Percentiles rank a stretch among this genome's conserved stretches.
Conservation (phyloP, 176 grass and related monocot genomes). For the Phragmites australis region DNA sequence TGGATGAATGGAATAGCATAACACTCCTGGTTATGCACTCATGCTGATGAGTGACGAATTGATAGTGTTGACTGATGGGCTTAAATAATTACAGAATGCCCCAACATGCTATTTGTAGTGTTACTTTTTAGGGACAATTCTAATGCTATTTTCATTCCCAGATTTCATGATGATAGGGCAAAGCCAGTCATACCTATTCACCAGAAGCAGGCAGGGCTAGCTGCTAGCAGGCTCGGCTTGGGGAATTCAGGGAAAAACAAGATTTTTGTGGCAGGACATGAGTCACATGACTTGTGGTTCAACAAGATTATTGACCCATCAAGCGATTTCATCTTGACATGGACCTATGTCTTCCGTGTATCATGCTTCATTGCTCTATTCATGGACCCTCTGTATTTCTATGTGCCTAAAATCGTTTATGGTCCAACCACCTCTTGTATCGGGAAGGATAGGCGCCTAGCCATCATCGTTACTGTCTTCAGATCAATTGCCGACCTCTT, state of each 20-base stretch:
- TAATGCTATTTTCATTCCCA: slow-evolving; percentile 34
- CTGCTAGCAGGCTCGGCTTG: slow-evolving; percentile 34
- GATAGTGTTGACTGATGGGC: not conserved
- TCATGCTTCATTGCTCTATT: slow-evolving; percentile 77
- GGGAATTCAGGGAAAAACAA: slow-evolving; percentile 48
- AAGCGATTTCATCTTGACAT: slow-evolving; percentile 64
- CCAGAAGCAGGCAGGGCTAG: slow-evolving; percentile 37
- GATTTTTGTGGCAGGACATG: slow-evolving; percentile 44
- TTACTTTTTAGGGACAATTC: not conserved
- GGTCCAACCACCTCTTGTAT: slow-evolving; percentile 16
- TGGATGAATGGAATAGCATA: not conserved
- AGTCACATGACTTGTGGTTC: slow-evolving; percentile 49
- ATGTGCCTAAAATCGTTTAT: slow-evolving; percentile 63
- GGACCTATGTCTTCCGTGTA: slow-evolving; percentile 73
- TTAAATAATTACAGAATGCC: not conserved
- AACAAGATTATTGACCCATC: slow-evolving; percentile 73
- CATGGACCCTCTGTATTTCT: slow-evolving; percentile 91
- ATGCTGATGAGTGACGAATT: not conserved
- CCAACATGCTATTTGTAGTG: not conserved
- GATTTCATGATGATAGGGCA: slow-evolving; percentile 78
- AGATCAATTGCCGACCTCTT: slow-evolving; percentile 69
- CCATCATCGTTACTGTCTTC: slow-evolving; percentile 70
- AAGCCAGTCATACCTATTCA: slow-evolving; percentile 65
- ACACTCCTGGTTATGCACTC: not conserved
- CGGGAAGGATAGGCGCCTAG: slow-evolving; percentile 54